These are phyloP conservation scores for Fusarium nisikadoi DNA, from an alignment of 2,329 filamentous ascomycete genomes.

Conservation along the genomic window DNA sequence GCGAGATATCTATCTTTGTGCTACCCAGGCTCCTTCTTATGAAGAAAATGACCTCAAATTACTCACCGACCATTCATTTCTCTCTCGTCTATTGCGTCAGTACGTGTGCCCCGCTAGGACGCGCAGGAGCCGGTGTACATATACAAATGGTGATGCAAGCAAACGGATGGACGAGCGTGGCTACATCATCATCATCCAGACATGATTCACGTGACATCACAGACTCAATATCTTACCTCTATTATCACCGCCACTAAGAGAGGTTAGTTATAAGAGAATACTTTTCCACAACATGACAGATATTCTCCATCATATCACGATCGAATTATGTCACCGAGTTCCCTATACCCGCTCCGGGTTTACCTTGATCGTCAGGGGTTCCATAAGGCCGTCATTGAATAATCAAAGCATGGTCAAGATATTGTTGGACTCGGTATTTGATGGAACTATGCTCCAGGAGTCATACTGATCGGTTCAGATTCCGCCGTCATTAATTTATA, in stretches of 20 bases:
- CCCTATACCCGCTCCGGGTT: neutral
- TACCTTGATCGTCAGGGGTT: neutral
- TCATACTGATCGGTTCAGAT: neutral
- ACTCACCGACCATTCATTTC: conserved; percentile 22
- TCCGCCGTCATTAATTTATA: conserved; percentile 31
- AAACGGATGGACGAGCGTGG: conserved; percentile 33
- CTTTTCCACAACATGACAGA: conserved; percentile 9
- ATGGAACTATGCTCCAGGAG: neutral
- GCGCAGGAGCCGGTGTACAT: conserved; percentile 25
- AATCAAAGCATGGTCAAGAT: neutral
- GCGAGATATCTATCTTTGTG: neutral
- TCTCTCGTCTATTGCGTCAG: conserved; percentile 29
- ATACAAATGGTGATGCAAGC: conserved; percentile 16
- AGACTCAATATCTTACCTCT: neutral
- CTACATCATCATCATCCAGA: conserved; percentile 32
- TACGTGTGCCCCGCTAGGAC: conserved; percentile 22
- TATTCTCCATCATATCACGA: neutral
- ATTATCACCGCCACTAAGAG: neutral
- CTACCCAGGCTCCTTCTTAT: neutral
- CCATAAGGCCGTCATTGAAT: neutral
- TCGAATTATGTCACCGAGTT: neutral
- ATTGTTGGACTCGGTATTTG: neutral
- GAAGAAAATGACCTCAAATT: conserved; percentile 2
- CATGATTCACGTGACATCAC: conserved; percentile 29
- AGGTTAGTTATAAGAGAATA: neutral